Percentiles rank a stretch among this genome's conserved stretches.
phyloP scores from a whole-genome alignment of 768 basidiomycete genomes.

The Naganishia friedmannii region DNA sequence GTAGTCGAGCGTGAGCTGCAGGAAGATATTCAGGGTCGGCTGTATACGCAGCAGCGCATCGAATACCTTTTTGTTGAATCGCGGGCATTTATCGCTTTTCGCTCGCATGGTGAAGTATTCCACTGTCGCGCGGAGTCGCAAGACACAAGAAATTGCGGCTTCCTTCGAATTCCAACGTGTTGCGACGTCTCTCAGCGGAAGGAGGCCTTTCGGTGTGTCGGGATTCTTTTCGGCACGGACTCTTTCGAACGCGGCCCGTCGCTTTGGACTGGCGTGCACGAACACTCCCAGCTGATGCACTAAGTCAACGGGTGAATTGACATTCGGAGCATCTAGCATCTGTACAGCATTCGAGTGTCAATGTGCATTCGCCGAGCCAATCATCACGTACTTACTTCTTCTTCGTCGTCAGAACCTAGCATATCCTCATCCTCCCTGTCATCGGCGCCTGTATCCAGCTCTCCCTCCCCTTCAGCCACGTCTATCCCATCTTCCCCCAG shows the following conservation, averaged over 20 bases:
- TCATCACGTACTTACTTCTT: neutral
- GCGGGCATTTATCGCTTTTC: neutral
- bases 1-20: neutral
- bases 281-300: conserved; percentile 10
- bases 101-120: neutral
- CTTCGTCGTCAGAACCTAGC: neutral
- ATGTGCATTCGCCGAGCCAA: neutral
- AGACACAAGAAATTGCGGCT: neutral
- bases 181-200: neutral
- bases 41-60: neutral
- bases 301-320: neutral
- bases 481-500: neutral
- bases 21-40: neutral
- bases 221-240: neutral
- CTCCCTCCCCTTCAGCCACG: neutral
- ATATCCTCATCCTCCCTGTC: neutral
- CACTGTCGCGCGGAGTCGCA: neutral
- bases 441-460: neutral
- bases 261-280: neutral
- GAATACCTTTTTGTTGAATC: neutral
- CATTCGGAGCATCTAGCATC: neutral
- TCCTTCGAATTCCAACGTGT: conserved; percentile 11
- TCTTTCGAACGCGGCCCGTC: neutral
- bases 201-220: neutral
- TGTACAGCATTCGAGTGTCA: neutral